Conservation (phyloP, 2,329 filamentous ascomycete genomes). For the Venturia aucupariae region DNA sequence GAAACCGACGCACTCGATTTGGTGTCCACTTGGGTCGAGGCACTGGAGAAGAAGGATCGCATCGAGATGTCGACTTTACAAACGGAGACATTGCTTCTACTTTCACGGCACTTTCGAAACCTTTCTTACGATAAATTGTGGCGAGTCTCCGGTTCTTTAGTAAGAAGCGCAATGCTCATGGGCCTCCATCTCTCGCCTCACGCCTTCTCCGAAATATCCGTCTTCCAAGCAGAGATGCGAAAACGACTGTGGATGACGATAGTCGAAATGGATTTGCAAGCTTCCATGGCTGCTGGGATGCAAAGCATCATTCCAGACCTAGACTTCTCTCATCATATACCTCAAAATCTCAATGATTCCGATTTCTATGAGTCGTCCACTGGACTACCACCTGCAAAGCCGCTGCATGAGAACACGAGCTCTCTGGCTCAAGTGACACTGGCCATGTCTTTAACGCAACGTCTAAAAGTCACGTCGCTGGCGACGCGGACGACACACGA, state of each 20-base stretch:
- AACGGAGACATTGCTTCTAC: slow-evolving; percentile 18
- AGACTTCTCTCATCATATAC: slow-evolving; percentile 29
- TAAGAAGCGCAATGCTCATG: slow-evolving; percentile 34
- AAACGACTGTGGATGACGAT: slow-evolving; percentile 38
- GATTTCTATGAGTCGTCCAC: slow-evolving; percentile 20
- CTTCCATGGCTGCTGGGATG: slow-evolving; percentile 28
- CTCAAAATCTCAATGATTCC: slow-evolving; percentile 31
- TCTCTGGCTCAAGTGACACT: background rate
- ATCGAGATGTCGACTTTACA: slow-evolving; percentile 21
- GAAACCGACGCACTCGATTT: slow-evolving; percentile 18
- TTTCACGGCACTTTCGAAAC: slow-evolving; percentile 17
- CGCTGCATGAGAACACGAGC: background rate
- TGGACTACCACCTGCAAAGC: background rate
- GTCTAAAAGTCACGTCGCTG: background rate
- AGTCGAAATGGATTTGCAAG: slow-evolving; percentile 32
- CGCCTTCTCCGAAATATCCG: slow-evolving; percentile 26
- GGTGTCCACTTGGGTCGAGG: slow-evolving; percentile 21
- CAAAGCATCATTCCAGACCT: slow-evolving; percentile 27
- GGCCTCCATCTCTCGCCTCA: slow-evolving; percentile 33
- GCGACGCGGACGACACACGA: background rate
- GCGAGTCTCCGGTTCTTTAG: slow-evolving; percentile 14
- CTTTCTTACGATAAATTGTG: slow-evolving; percentile 19
- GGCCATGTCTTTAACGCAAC: background rate
- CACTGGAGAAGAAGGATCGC: slow-evolving; percentile 20
- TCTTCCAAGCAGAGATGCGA: slow-evolving; percentile 32